These are phyloP conservation scores for Cyathus striatus DNA, from an alignment of 768 basidiomycete genomes.

Conservation along the genomic window DNA sequence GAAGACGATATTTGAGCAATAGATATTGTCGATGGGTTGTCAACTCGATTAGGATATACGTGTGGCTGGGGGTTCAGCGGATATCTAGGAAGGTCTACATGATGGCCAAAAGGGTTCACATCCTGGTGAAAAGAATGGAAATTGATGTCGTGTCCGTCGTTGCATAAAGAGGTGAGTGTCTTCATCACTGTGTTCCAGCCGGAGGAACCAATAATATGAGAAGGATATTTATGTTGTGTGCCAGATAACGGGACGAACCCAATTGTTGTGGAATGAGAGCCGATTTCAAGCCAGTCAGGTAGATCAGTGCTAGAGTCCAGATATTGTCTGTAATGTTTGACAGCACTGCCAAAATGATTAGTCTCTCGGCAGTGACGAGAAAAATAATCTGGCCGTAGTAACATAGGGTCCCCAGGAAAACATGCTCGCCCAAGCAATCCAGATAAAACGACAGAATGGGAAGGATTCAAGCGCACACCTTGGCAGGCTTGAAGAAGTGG, in stretches of 20 bases:
- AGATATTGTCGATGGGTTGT: neutral
- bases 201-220: neutral
- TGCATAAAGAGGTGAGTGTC: neutral
- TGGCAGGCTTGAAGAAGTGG: constrained; percentile 1
- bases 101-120: constrained; percentile 1
- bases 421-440: constrained; percentile 1
- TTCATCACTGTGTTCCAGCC: constrained; percentile 3
- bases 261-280: constrained; percentile 3
- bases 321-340: neutral
- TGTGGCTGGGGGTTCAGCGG: constrained; percentile 3
- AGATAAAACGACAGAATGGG: constrained; percentile 1
- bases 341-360: constrained; percentile 2
- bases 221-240: constrained; percentile 3
- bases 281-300: constrained; percentile 5
- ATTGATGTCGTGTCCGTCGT: neutral
- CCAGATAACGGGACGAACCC: constrained; percentile 1
- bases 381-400: constrained; percentile 2
- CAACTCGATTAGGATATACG: constrained; percentile 2
- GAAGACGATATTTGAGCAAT: constrained; percentile 1
- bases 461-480: constrained; percentile 1
- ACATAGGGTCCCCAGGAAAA: constrained; percentile 1
- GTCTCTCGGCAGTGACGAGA: constrained; percentile 3
- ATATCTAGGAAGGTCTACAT: constrained; percentile 3
- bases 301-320: neutral
- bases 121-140: constrained; percentile 2